A percentile compares a stretch with the other conserved stretches of the same genome.
phyloP scores from a whole-genome alignment of 2,329 filamentous ascomycete genomes.

The Drechslerella stenobrocha region DNA sequence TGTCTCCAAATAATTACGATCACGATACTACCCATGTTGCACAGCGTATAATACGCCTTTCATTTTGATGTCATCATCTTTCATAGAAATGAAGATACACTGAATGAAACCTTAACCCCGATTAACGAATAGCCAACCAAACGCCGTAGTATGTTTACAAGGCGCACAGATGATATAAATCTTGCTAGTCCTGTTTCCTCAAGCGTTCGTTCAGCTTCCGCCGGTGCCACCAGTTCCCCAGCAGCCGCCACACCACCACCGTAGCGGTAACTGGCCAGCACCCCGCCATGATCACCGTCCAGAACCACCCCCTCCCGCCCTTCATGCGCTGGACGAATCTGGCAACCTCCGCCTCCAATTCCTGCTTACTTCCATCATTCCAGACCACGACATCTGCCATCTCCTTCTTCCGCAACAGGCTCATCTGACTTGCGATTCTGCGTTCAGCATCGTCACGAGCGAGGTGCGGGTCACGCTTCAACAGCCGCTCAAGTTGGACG shows the following conservation, averaged over 20 bases:
- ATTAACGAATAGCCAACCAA: background rate
- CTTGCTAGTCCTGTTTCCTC: slow-evolving; percentile 17
- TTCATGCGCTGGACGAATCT: slow-evolving; percentile 68
- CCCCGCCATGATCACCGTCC: slow-evolving; percentile 71
- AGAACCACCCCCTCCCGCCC: slow-evolving; percentile 73
- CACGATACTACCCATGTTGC: background rate
- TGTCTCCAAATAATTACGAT: background rate
- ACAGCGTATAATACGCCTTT: background rate
- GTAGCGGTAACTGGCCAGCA: slow-evolving; percentile 74
- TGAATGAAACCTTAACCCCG: background rate
- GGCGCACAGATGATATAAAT: too few species aligned
- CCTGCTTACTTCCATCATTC: slow-evolving; percentile 78
- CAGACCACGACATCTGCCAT: slow-evolving; percentile 78
- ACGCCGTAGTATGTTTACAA: background rate
- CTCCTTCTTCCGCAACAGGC: slow-evolving; percentile 79
- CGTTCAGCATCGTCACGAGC: slow-evolving; percentile 84
- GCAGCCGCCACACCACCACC: slow-evolving; percentile 71
- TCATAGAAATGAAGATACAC: background rate
- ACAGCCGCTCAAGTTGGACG: slow-evolving; percentile 78
- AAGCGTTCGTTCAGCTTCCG: slow-evolving; percentile 52
- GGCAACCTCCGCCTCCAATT: slow-evolving; percentile 69
- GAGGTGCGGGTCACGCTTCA: slow-evolving; percentile 74
- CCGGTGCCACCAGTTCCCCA: slow-evolving; percentile 69
- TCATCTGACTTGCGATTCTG: slow-evolving; percentile 80
- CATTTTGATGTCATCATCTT: background rate